Evolutionary conservation across 805 yeast genomes (phyloP), one percentile per base, ranked within the genome.

Genomic region (Kuraishia molischiana): DNA sequence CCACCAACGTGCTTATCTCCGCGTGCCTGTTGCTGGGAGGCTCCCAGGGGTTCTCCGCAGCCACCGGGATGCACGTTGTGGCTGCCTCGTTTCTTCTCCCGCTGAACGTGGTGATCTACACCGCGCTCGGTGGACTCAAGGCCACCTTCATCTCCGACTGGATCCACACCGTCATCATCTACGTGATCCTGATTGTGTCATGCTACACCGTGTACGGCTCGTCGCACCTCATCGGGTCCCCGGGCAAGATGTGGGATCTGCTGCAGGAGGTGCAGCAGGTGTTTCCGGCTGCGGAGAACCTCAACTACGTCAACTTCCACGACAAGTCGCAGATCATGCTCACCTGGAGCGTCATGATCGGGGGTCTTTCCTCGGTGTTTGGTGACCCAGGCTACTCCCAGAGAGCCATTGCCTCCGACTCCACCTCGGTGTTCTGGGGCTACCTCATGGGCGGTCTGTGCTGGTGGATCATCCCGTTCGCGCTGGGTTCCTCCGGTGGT

Each of bases 111-210:
- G 52, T 65, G 40, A 49, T 67, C 21, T 72, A 71, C 46, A 72
- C 77, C 0, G 56, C 65, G 6, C 56, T 66, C 28, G 77, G 77
- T 34, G 77, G 77, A 8, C 51, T 72, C 28, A 68, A 65, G 41
- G 68, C 75, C 5, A 71, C 77, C 3, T 69, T 70, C 43, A 51
- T 71, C 28, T 65, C 76, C 4, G 77, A 71, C 45, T 70, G 69
- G 66, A 60, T 66, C 35, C 75, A 69, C 48, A 66, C 73, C 0
- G 67, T 66, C 22, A 61, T 69, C 37, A 61, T 69, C 34, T 66
- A 61, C 41, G 44, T 61, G 19, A 56, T 67, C 17, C 50, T 67
- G 11, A 40, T 50, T 11, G 48, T 46, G 11, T 38, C 53, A 19
- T 32, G 48, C 28, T 56, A 48, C 39, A 51, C 46, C 17, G 46